Evolutionary conservation across 257 asterid genomes (phyloP).

Genomic region (Solanum rostratum): DNA sequence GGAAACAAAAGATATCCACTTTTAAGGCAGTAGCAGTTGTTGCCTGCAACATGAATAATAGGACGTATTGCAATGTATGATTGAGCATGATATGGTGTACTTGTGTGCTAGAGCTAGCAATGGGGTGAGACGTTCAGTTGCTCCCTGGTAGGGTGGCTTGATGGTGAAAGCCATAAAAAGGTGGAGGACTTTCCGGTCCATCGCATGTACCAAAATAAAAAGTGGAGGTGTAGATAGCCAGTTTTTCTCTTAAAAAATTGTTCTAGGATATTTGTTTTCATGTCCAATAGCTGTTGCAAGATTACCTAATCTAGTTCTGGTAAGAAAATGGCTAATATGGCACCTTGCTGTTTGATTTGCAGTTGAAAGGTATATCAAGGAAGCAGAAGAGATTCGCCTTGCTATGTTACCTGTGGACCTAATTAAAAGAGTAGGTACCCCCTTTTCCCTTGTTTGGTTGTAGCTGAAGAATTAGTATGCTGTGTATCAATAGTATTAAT

Average conservation of each 20-base stretch:
- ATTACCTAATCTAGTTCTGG: neutral
- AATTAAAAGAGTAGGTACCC: conserved; percentile 57
- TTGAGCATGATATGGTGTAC: neutral
- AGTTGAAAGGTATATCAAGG: conserved; percentile 56
- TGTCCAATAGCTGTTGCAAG: neutral
- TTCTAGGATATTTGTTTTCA: neutral
- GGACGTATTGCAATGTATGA: neutral
- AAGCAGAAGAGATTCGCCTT: conserved; percentile 71
- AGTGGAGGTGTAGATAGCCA: neutral
- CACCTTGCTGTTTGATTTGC: conserved; percentile 8
- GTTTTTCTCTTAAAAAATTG: neutral
- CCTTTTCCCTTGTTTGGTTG: neutral
- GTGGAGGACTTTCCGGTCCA: no score
- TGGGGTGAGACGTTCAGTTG: no score
- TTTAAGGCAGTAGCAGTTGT: neutral
- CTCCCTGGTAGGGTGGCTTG: no score
- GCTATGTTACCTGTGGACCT: conserved; percentile 72
- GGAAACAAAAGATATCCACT: neutral
- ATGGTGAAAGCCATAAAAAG: no score
- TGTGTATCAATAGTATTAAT: neutral
- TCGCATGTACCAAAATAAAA: neutral
- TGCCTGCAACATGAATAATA: neutral
- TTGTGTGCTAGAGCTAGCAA: no score
- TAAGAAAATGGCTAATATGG: neutral
- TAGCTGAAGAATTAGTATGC: neutral